Evolutionary conservation across 1,284 basidiomycete species (phyloP).

Genomic region (Sphaerobolus stellatus): DNA sequence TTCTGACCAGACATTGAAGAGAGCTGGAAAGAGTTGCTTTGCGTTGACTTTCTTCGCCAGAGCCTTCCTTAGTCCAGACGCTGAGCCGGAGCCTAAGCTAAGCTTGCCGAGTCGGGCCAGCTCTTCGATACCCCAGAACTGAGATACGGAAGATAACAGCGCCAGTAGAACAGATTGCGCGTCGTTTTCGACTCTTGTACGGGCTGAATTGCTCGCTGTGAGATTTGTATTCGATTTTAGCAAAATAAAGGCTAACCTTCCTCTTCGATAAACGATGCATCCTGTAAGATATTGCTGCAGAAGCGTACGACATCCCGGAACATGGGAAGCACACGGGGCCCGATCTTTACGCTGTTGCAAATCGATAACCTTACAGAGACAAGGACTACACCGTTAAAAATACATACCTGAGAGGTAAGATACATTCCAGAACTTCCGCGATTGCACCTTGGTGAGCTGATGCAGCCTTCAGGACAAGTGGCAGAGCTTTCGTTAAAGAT

Average conservation of each 20-base stretch:
- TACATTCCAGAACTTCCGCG: constrained; percentile 46
- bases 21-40: constrained; percentile 63
- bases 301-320: constrained; percentile 71
- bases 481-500: constrained; percentile 57
- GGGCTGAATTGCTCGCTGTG: too few species aligned
- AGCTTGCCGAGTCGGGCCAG: constrained; percentile 55
- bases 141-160: constrained; percentile 60
- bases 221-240: constrained; percentile 2
- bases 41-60: constrained; percentile 70
- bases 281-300: constrained; percentile 51
- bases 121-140: constrained; percentile 70
- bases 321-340: constrained; percentile 82
- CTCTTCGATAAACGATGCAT: constrained; percentile 36
- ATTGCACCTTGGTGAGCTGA: constrained; percentile 37
- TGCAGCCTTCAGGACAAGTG: constrained; percentile 52
- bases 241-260: constrained; percentile 20
- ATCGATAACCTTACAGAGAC: not conserved
- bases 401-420: constrained; percentile 63
- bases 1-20: constrained; percentile 58
- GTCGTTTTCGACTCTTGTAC: constrained; percentile 36
- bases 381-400: not conserved
- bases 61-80: constrained; percentile 44
- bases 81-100: constrained; percentile 46
- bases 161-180: constrained; percentile 53
- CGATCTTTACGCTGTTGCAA: constrained; percentile 62